Evolutionary conservation across 2,329 filamentous ascomycete genomes (phyloP).

Genomic region (Aspergillus hortae): DNA sequence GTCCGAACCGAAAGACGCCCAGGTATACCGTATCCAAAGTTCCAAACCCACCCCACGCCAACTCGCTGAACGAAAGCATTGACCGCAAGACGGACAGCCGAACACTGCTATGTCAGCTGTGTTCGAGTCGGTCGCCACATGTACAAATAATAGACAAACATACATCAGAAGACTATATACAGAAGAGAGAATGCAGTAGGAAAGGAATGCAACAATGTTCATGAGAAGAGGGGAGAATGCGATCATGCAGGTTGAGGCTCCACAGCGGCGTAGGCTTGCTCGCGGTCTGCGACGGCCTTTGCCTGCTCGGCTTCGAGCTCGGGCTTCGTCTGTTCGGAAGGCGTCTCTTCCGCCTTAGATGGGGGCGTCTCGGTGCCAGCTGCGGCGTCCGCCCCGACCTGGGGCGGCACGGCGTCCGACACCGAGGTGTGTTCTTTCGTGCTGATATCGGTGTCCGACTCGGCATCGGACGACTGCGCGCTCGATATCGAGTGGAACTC

Average conservation of each 20-base stretch:
- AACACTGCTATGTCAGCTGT: not conserved
- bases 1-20: slow-evolving; percentile 5
- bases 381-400: not conserved
- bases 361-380: not conserved
- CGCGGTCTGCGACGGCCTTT: not conserved
- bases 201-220: not conserved
- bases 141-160: not conserved
- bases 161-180: slow-evolving; percentile 5
- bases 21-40: slow-evolving; percentile 10
- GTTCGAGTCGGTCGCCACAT: not conserved
- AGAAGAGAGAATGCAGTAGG: not conserved
- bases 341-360: not conserved
- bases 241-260: not conserved
- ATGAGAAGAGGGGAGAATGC: not conserved
- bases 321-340: not conserved
- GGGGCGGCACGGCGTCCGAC: not conserved
- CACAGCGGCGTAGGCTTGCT: not conserved
- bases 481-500: slow-evolving; percentile 41
- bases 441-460: slow-evolving; percentile 9
- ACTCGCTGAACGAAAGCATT: not conserved
- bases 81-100: not conserved
- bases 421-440: slow-evolving; percentile 5
- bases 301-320: not conserved
- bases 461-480: slow-evolving; percentile 29
- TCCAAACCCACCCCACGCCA: slow-evolving; percentile 3